phyloP scores from a whole-genome alignment of 2,329 filamentous ascomycete species.

The Dactylellina cionopaga region DNA sequence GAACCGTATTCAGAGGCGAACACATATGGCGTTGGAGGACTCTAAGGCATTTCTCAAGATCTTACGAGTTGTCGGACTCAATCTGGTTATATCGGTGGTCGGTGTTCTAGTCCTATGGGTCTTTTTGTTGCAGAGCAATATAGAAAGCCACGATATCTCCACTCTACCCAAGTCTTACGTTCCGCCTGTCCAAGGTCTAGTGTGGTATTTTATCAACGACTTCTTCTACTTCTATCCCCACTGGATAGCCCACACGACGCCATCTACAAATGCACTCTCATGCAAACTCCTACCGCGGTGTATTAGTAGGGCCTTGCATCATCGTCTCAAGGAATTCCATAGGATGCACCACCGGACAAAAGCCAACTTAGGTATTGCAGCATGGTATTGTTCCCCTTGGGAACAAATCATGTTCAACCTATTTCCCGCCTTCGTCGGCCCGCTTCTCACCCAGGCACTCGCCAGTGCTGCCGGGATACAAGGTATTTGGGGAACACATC shows the following conservation, averaged over 20 bases:
- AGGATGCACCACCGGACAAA: slow-evolving; percentile 20
- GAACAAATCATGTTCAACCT: slow-evolving; percentile 23
- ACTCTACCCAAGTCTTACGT: slow-evolving; percentile 10
- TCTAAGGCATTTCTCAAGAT: slow-evolving; percentile 9
- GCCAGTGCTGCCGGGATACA: slow-evolving; percentile 10
- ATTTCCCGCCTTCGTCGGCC: slow-evolving; percentile 11
- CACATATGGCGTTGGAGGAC: slow-evolving; percentile 5
- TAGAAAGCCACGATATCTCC: slow-evolving; percentile 21
- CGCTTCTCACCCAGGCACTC: slow-evolving; percentile 4
- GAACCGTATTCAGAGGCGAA: slow-evolving; percentile 12
- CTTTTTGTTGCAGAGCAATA: slow-evolving; percentile 8
- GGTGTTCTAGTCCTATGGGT: slow-evolving; percentile 15
- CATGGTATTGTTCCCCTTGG: slow-evolving; percentile 24
- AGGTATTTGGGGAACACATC: slow-evolving; percentile 9
- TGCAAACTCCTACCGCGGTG: background rate
- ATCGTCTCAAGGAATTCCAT: slow-evolving; percentile 12
- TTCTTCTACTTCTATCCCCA: slow-evolving; percentile 20
- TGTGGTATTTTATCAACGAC: slow-evolving; percentile 23
- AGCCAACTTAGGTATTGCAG: slow-evolving; percentile 16
- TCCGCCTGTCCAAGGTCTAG: slow-evolving; percentile 13
- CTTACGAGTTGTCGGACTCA: background rate
- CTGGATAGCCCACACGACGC: slow-evolving; percentile 20
- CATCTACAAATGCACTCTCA: background rate
- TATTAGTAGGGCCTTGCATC: background rate
- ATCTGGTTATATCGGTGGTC: slow-evolving; percentile 8